Base-by-base conservation (phyloP, 495 filamentous ascomycete genomes). In the Rostrohypoxylon terebratum region DNA sequence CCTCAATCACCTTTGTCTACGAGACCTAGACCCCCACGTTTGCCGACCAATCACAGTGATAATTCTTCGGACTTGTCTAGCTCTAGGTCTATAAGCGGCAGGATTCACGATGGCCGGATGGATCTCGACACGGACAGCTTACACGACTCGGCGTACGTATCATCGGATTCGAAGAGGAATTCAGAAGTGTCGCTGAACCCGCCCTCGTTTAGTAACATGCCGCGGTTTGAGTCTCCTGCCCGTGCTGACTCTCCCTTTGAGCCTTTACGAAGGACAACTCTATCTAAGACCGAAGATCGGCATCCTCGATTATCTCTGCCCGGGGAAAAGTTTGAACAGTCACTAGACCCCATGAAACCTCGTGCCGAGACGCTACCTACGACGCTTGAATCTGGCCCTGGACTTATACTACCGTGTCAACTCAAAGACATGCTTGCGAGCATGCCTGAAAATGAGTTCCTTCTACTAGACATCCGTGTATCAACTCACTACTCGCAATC, bases 391-490 rank as follows among this genome's bases (percentile, higher is more conserved):
- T 72, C 68, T 13, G 81, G 81, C 6, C 85, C 87, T 0, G 69
- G 72, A 20, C 81, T 94, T 83, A 86, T 97, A 33, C 83, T 89
- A 0, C 82, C 89, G 11, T 84, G 88, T 18, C 84, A 90, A 28
- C 84, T 95, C 11, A 87, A 87, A 54, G 88, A 90, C 38, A 77
- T 97, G 20, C 76, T 98, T n/a, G 80, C 88, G 57, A 81, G 82
- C 10, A 72, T 83, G 9, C 78, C 81, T 9, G 79, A 81, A 4
- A 81, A 88, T 13, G 85, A 91, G 20, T 77, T 91, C 4, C 82
- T 99, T 59, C 72, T 99, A 3, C 79, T 99, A n/a, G 96, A 99
- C 80, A 87, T 99, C 33, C 89, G 96, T 18, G 93, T 96, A 6
- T 94, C 90, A 66, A 91, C 93, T 9, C 92, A 94, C 73, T 98